Percentiles rank a stretch among this genome's conserved stretches.
phyloP scores from a whole-genome alignment of 2,329 filamentous ascomycete genomes.

The Xylariales sp. region DNA sequence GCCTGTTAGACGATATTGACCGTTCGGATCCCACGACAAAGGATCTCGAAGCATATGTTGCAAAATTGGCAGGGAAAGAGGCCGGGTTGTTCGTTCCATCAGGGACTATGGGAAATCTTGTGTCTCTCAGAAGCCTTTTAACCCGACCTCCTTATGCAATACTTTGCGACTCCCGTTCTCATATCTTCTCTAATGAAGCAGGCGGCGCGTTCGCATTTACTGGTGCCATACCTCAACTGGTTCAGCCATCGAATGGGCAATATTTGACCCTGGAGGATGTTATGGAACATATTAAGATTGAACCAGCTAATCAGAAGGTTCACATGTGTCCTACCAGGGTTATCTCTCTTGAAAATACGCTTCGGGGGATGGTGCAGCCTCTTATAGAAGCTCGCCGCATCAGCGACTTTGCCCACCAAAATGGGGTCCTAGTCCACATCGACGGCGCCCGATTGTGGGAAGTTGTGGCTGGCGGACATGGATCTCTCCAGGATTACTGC shows the following conservation, averaged over 20 bases:
- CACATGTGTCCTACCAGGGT: constrained; percentile 77
- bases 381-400: constrained; percentile 68
- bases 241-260: constrained; percentile 65
- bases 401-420: constrained; percentile 59
- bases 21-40: not conserved
- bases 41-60: not conserved
- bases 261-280: constrained; percentile 78
- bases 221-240: constrained; percentile 63
- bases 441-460: constrained; percentile 83
- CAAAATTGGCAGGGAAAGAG: constrained; percentile 54
- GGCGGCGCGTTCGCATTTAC: constrained; percentile 66
- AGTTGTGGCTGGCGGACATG: constrained; percentile 67
- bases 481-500: constrained; percentile 58
- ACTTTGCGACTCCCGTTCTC: constrained; percentile 72
- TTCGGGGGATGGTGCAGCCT: constrained; percentile 75
- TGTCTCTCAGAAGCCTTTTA: constrained; percentile 74
- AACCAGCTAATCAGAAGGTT: constrained; percentile 63
- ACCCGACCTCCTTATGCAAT: constrained; percentile 76
- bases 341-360: constrained; percentile 82
- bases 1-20: not conserved
- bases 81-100: constrained; percentile 77
- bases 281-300: constrained; percentile 42
- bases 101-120: constrained; percentile 92
- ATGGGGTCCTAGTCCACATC: constrained; percentile 67
- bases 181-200: constrained; percentile 67